Base-by-base conservation (phyloP, 768 basidiomycete genomes). In the Galerina sulciceps region DNA sequence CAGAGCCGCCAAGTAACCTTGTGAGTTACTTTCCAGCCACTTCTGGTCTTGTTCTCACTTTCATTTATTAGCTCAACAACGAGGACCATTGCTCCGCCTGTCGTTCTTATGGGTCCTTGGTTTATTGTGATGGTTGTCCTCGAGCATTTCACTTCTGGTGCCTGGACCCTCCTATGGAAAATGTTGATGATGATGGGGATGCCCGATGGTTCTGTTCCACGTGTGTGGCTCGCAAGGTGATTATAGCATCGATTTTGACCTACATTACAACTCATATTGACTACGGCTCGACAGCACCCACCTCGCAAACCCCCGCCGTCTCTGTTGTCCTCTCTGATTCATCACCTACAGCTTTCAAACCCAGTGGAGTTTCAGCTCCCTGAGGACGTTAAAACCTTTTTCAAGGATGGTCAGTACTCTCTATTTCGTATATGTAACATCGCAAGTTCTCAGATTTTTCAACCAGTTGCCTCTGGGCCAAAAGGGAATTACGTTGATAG, bases 61-160 rank as follows among this genome's bases (percentile, higher is more conserved):
- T 53, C 15, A 10, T 38, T 49, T 53, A 17, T 46, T 46, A 84
- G 81, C 70, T 81, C 52, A 77, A 77, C 66, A 93, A 93, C 72
- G 87, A 93, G 70, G 91, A 94, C 69, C 90, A 93, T 67, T 94
- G 91, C 69, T 93, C 91, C 61, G 84, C 91, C 15, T 94, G 91
- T 71, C 87, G 88, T 66, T 92, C 89, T 22, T 76, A 77, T 63
- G 96, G 96, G 47, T 85, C 90, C 43, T 82, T 99, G 60, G 85
- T 99, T 17, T 99, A 97, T 72, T 99, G 97, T 73, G 97, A 99
- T 73, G 95, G 96, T 17, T 99, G 97, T 71, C 93, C 96, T 36
- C 80, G 90, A 62, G 94, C 95, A 6, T 99, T 97, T 73, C 97
- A 99, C 75, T 87, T 99, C 59, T 89, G 91, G 85, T 99, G 97